Percentiles rank a stretch among this genome's conserved stretches.
Conservation (phyloP, 768 basidiomycete genomes). For the Mrakia hoshinonis region DNA sequence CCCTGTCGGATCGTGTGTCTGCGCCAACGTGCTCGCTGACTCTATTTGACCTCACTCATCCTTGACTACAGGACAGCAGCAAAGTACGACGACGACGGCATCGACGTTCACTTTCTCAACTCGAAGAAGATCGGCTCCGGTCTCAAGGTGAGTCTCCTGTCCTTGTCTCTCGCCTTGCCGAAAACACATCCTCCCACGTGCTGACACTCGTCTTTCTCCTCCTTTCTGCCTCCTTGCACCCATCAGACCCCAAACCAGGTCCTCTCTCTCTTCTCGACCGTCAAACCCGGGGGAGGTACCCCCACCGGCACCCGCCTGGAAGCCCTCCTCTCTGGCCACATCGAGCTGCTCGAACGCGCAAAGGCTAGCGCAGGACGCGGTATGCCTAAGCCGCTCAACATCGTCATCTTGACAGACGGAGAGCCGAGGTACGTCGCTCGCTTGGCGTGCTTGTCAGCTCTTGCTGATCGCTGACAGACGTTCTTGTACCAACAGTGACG, state of each 20-base stretch:
- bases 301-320: conserved; percentile 9
- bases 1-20: not conserved
- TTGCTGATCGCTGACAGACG: not conserved
- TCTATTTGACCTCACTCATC: not conserved
- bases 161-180: too few relatives aligned
- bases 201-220: not conserved
- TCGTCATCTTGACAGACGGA: conserved; percentile 27
- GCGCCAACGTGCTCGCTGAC: not conserved
- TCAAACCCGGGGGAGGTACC: not conserved
- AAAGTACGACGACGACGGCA: not conserved
- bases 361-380: conserved; percentile 8
- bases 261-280: conserved; percentile 7
- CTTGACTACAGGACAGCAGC: not conserved
- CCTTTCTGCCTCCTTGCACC: not conserved
- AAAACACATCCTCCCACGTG: not conserved
- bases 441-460: not conserved
- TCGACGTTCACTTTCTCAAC: conserved; percentile 25
- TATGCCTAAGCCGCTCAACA: conserved; percentile 14
- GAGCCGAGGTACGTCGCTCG: not conserved
- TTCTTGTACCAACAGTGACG: not conserved
- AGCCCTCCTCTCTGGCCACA: conserved; percentile 9
- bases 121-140: not conserved
- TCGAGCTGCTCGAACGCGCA: conserved; percentile 15
- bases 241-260: not conserved
- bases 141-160: not conserved